Conservation (phyloP, 495 filamentous ascomycete species). For the Aspergillus panamensis region DNA sequence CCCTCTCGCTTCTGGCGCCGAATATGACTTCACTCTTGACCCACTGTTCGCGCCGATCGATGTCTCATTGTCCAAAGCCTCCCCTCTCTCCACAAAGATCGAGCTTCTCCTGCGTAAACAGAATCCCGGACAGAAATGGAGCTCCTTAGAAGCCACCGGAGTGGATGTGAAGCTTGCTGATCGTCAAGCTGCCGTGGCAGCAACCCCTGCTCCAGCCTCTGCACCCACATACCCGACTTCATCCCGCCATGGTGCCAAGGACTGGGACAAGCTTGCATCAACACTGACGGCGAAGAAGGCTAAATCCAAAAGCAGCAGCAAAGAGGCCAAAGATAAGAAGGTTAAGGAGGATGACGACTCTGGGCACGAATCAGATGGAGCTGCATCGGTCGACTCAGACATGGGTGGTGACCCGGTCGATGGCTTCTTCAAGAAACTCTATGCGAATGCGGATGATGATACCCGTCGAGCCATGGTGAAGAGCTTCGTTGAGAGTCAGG, state of each 20-base stretch:
- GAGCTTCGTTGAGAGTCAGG: constrained; percentile 89
- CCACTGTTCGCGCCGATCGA: constrained; percentile 69
- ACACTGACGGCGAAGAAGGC: constrained; percentile 50
- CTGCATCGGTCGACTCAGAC: constrained; percentile 50
- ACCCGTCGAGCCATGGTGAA: constrained; percentile 95
- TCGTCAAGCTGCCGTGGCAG: constrained; percentile 17
- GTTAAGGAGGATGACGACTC: constrained; percentile 25
- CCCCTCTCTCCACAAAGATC: constrained; percentile 75
- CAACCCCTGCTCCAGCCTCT: constrained; percentile 18
- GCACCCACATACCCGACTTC: constrained; percentile 83
- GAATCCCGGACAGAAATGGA: constrained; percentile 70
- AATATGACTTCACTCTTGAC: constrained; percentile 65
- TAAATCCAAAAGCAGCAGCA: constrained; percentile 9
- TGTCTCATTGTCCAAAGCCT: constrained; percentile 52
- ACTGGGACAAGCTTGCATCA: constrained; percentile 82
- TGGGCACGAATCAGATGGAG: constrained; percentile 42
- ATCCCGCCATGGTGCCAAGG: constrained; percentile 74
- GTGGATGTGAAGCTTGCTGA: constrained; percentile 28
- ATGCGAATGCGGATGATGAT: constrained; percentile 72
- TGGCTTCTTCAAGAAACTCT: constrained; percentile 88
- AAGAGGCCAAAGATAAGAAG: constrained; percentile 14
- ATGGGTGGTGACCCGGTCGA: constrained; percentile 72
- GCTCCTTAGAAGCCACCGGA: constrained; percentile 55
- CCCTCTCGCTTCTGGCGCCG: constrained; percentile 56
- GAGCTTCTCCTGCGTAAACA: constrained; percentile 75